Evolutionary conservation across 1,284 basidiomycete species (phyloP).

Genomic region (Bondarzewia mesenterica): DNA sequence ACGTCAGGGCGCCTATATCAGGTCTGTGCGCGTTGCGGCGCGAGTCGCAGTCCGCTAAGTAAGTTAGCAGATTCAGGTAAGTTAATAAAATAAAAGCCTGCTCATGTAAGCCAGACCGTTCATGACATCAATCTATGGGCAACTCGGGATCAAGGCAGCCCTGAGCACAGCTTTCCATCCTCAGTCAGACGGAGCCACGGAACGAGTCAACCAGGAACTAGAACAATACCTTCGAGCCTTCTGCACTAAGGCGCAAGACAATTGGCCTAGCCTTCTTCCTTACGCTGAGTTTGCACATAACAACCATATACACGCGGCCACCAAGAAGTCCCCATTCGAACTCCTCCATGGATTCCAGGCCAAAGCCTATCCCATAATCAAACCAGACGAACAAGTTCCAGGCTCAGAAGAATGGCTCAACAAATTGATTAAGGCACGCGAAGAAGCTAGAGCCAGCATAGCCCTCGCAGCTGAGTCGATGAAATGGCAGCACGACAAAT

Average conservation of each 20-base stretch:
- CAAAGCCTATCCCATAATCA: background rate
- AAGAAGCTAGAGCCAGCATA: background rate
- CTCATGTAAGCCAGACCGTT: too few relatives aligned
- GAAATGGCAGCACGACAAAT: background rate
- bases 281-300: conserved; percentile 7
- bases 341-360: conserved; percentile 1
- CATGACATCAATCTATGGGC: background rate
- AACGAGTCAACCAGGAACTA: too few relatives aligned
- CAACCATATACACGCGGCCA: background rate
- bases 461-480: background rate
- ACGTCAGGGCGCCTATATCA: too few relatives aligned
- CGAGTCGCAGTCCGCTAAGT: too few relatives aligned
- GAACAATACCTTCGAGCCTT: conserved; percentile 6
- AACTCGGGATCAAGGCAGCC: background rate
- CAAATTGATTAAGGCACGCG: background rate
- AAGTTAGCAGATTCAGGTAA: too few relatives aligned
- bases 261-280: conserved; percentile 3
- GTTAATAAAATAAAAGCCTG: too few relatives aligned
- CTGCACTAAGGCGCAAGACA: conserved; percentile 1
- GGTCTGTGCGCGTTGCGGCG: too few relatives aligned
- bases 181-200: too few relatives aligned
- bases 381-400: background rate
- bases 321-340: conserved; percentile 7
- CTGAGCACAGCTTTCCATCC: too few relatives aligned
- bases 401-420: background rate